Percentiles rank a stretch among this genome's conserved stretches.
Conservation (phyloP, 1,284 basidiomycete species). For the Ganoderma multipileum region DNA sequence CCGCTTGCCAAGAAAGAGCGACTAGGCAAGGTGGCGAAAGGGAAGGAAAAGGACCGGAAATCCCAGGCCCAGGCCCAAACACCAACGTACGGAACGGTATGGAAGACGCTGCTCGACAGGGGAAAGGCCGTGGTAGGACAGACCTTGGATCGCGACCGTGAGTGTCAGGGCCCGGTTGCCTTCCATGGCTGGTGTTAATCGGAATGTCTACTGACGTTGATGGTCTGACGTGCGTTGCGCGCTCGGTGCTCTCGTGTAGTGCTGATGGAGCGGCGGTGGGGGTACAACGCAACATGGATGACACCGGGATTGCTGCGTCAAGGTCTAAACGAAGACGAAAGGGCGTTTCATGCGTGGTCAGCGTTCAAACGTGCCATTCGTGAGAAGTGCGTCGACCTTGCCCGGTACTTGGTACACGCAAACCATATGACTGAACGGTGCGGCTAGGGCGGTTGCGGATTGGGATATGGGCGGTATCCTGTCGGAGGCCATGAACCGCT, state of each 20-base stretch:
- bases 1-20: slow-evolving; percentile 7
- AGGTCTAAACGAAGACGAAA: slow-evolving; percentile 26
- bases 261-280: slow-evolving; percentile 19
- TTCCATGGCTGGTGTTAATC: slow-evolving; percentile 11
- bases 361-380: slow-evolving; percentile 29
- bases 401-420: neutral
- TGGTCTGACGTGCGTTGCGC: slow-evolving; percentile 2
- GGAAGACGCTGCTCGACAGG: slow-evolving; percentile 26
- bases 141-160: slow-evolving; percentile 34
- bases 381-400: slow-evolving; percentile 20
- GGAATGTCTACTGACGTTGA: slow-evolving; percentile 23
- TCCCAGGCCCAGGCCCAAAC: neutral
- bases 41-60: slow-evolving; percentile 16
- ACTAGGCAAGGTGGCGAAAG: slow-evolving; percentile 11
- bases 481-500: slow-evolving; percentile 26
- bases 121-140: slow-evolving; percentile 28
- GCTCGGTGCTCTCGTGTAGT: neutral
- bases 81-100: slow-evolving; percentile 16
- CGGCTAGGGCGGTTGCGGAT: slow-evolving; percentile 15
- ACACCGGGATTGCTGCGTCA: slow-evolving; percentile 27
- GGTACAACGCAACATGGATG: slow-evolving; percentile 31
- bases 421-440: slow-evolving; percentile 2
- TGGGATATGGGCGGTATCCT: slow-evolving; percentile 23
- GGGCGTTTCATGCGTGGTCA: slow-evolving; percentile 32
- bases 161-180: slow-evolving; percentile 21